These are phyloP conservation scores for Akanthomyces muscarius DNA, from an alignment of 2,329 filamentous ascomycete species.

Conservation along the genomic window DNA sequence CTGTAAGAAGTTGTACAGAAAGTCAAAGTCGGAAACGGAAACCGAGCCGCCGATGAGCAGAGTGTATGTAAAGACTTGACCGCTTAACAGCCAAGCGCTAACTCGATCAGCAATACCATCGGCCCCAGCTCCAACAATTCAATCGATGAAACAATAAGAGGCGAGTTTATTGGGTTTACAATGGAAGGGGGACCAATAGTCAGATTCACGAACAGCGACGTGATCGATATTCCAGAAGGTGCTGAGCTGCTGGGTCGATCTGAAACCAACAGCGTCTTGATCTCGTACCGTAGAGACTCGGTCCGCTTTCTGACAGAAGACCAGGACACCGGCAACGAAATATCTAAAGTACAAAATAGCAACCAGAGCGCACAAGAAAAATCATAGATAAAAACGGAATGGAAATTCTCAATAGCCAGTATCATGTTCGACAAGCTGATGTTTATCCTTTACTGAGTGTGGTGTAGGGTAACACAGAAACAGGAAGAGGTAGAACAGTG, in stretches of 20 bases:
- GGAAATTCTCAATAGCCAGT: not conserved
- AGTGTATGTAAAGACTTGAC: slow-evolving; percentile 33
- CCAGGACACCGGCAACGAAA: not conserved
- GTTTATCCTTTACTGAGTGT: no score
- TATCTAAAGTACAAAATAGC: not conserved
- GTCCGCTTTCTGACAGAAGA: slow-evolving; percentile 30
- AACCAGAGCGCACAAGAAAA: not conserved
- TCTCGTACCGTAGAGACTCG: slow-evolving; percentile 35
- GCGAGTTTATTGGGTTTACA: slow-evolving; percentile 42
- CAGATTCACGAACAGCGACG: slow-evolving; percentile 36
- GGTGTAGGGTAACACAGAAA: no score
- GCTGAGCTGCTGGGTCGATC: slow-evolving; percentile 36
- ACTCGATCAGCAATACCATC: slow-evolving; percentile 34
- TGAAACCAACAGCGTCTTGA: slow-evolving; percentile 33
- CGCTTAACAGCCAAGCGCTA: slow-evolving; percentile 17
- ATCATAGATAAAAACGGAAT: not conserved
- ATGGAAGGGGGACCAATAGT: slow-evolving; percentile 44
- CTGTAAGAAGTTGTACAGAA: slow-evolving; percentile 30
- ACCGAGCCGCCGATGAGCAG: slow-evolving; percentile 39
- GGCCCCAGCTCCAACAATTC: slow-evolving; percentile 32
- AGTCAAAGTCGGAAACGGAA: slow-evolving; percentile 24
- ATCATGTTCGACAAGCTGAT: no score
- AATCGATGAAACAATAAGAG: slow-evolving; percentile 30
- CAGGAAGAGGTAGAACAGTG: no score
- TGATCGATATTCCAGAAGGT: slow-evolving; percentile 28